phyloP scores from a whole-genome alignment of 2,329 filamentous ascomycete species.

The Diaporthe humulicola region DNA sequence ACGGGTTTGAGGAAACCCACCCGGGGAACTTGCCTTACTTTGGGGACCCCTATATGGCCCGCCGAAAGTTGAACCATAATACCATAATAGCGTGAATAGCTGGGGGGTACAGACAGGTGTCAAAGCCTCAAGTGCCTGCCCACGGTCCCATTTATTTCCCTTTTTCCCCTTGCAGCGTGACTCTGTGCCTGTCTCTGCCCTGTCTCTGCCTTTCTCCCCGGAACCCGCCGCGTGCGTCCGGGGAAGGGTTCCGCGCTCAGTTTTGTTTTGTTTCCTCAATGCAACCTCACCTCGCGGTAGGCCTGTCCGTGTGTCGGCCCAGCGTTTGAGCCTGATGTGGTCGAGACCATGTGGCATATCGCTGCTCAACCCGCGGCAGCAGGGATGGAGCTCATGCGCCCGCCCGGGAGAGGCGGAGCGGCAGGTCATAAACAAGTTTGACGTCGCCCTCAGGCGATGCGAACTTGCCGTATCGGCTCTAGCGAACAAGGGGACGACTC shows the following conservation, averaged over 20 bases:
- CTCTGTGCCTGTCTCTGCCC: slow-evolving; percentile 15
- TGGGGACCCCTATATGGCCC: slow-evolving; percentile 23
- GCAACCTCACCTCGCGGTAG: slow-evolving; percentile 29
- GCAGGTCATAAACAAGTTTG: slow-evolving; percentile 28
- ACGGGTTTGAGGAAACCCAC: slow-evolving; percentile 24
- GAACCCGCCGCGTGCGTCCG: slow-evolving; percentile 17
- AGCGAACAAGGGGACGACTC: slow-evolving; percentile 25
- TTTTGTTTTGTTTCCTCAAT: slow-evolving; percentile 33
- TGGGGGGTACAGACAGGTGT: slow-evolving; percentile 7
- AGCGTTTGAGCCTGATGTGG: slow-evolving; percentile 33
- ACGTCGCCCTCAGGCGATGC: slow-evolving; percentile 20
- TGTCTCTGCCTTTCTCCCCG: slow-evolving; percentile 1
- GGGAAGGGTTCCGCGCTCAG: slow-evolving; percentile 31
- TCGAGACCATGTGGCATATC: slow-evolving; percentile 32
- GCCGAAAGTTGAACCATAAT: slow-evolving; percentile 23
- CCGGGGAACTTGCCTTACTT: slow-evolving; percentile 17
- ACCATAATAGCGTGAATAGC: neutral
- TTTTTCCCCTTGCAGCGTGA: slow-evolving; percentile 1
- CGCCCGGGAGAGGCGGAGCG: slow-evolving; percentile 15
- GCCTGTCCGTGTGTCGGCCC: slow-evolving; percentile 31
- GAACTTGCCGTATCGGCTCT: slow-evolving; percentile 27
- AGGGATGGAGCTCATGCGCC: slow-evolving; percentile 17
- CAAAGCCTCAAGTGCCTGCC: slow-evolving; percentile 16
- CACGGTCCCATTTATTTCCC: slow-evolving; percentile 5
- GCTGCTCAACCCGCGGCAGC: slow-evolving; percentile 27